Evolutionary conservation across 2,329 filamentous ascomycete species (phyloP), one percentile per base, ranked within the genome.

Genomic region (Pleoardoris graminearum): DNA sequence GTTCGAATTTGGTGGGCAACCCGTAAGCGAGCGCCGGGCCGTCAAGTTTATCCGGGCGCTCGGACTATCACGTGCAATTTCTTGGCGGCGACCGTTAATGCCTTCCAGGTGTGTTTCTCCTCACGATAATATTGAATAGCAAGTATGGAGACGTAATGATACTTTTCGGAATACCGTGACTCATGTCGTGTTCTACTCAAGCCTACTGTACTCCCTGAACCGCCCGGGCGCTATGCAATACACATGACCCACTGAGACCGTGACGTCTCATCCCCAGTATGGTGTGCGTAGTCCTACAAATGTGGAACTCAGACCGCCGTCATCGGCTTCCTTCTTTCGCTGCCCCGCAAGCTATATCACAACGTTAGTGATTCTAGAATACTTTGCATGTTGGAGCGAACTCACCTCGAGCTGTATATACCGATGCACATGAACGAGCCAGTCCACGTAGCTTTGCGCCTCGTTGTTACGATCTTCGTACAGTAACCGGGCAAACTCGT

Each of bases 381-480:
- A 21, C 2, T 17, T 7, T 10, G 7, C 19, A n/a, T 7, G 30
- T 11, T 25, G 12, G 7, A 35, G 23, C 42, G 35, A 56, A 65
- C 71, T 64, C 69, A 79, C 78, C 73, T 99, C 94, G 59, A 96
- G 80, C 71, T 96, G 92, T 59, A 99, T 94, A 62, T 89, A 87
- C 65, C 93, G 88, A 76, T 99, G 94, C 57, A 97, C 82, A 74
- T 96, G 90, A 52, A 99, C 94, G 67, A 99, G 80, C 94, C 94
- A 99, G 76, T 99, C 94, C 29, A 97, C 94, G 75, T 97, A 99
- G 70, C 90, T 96, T 76, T 96, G 92, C 30, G 94, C 94, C 77
- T 99, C 94, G 62, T 96, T 96, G 73, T 97, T 97, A 60, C 94
- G 84, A 70, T 99, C 94, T 76, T 99, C 94, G 27, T 96, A 86